Evolutionary conservation across 495 filamentous ascomycete species (phyloP), one percentile per base, ranked within the genome.

Genomic region (Sordaria brevicollis): DNA sequence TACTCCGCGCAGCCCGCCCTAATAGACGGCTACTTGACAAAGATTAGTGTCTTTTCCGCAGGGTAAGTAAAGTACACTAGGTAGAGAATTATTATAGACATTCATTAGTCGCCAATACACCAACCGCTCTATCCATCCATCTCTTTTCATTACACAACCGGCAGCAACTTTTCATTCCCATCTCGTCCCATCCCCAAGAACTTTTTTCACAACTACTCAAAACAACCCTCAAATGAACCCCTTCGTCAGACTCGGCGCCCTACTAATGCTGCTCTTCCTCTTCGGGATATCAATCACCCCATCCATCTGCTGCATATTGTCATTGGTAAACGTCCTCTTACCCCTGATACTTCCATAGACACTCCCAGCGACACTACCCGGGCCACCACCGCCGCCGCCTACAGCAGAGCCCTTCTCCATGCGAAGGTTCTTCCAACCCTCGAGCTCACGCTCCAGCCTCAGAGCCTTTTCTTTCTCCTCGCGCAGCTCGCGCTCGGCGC

Each of bases 381-480:
- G 68, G 66, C 74, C 75, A n/a, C 73, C 73, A 39, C 68, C 72
- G 5, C 69, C 71, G 67, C 77, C 71, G 13, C 73, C 74, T 37
- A 77, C 72, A 57, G 72, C 75, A 62, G 69, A 76, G 9, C 81
- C 81, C 76, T 81, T 85, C 76, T 94, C 92, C 72, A 89, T 81
- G 54, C 92, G 84, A 37, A 93, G 77, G 13, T 84, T 87, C 75
- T 94, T 97, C 89, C 91, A 93, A 2, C 89, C 89, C 71, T 96
- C 94, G 9, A 97, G 77, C 80, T 99, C 95, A 29, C 93, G 86
- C 79, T 97, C 95, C 35, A 97, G 79, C n/a, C 89, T 81, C 65
- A 96, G 78, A 3, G 83, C 85, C 78, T 92, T 94, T 80, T 97
- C 96, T 19, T 85, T 87, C 81, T 98, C 96, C 77, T 97, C 93